These are phyloP conservation scores for Mycena galopus DNA, from an alignment of 768 basidiomycete genomes.

Conservation along the genomic window DNA sequence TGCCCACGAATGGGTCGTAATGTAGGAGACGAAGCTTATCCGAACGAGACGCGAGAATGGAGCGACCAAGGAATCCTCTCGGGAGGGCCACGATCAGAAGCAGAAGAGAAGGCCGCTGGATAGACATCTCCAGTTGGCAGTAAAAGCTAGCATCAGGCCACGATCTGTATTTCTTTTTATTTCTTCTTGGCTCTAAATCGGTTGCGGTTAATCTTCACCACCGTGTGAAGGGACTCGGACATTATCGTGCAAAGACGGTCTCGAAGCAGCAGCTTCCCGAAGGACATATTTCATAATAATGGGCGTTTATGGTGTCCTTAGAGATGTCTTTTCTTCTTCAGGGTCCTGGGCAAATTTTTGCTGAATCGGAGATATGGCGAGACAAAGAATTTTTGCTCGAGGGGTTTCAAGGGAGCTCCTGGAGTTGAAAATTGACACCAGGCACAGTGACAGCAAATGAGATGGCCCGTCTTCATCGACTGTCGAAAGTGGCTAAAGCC, in stretches of 20 bases:
- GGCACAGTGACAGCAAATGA: slow-evolving; percentile 13
- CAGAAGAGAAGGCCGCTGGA: slow-evolving; percentile 10
- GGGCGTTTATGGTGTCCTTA: too few relatives aligned
- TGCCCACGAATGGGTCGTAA: neutral
- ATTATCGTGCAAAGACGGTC: neutral
- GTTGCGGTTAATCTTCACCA: neutral
- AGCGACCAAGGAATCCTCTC: neutral
- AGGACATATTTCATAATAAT: neutral
- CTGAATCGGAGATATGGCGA: neutral
- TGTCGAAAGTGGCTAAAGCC: neutral
- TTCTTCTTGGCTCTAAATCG: neutral
- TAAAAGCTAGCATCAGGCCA: neutral
- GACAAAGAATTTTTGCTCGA: neutral
- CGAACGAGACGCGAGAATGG: slow-evolving; percentile 11
- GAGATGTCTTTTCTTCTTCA: neutral
- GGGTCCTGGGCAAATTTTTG: neutral
- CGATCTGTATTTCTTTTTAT: neutral
- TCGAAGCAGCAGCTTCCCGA: too few relatives aligned
- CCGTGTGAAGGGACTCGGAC: too few relatives aligned
- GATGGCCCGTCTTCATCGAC: slow-evolving; percentile 9
- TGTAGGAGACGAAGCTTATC: neutral
- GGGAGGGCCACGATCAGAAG: neutral
- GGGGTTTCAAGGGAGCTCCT: neutral
- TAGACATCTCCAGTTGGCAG: neutral
- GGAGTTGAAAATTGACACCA: neutral